Base-by-base conservation (phyloP, 768 basidiomycete genomes). In the Russula olivacea region DNA sequence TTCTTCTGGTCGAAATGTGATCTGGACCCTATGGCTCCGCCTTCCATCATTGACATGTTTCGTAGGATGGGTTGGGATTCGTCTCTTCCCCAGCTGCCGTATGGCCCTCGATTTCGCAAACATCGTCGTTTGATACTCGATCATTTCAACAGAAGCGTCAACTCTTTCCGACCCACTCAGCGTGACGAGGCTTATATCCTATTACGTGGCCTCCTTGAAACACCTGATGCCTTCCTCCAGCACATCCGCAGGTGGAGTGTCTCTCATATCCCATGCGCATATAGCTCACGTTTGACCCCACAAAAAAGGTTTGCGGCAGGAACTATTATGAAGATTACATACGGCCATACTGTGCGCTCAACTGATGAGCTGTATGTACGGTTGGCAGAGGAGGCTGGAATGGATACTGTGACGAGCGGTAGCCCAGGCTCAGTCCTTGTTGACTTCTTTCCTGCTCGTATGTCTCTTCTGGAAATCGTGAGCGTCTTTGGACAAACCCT, bases 361-460 rank as follows among this genome's bases (percentile, higher is more conserved):
- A 45, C 68, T 14, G 69, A 75, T 19, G 74, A 75, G 62, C 48
- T 68, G 21, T 72, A 69, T 63, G 69, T 75, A n/a, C 56, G 66
- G 19, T 52, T 72, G 38, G 72, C 70, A 30, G 73, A 73, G 36
- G 53, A 68, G 17, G 67, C 73, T 1, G 68, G 67, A 14, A 60
- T 36, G 6, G 69, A 66, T 40, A 69, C 69, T 7, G 66, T 71
- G 7, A 59, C 54, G 10, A 59, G 65, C 25, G 71, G 71, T 17
- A 71, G 68, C 30, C 68, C 70, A 14, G 72, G 69, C 15, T 68
- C 72, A 11, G 68, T 71, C 59, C 68, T 74, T n/a, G 73, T 75
- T 12, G 74, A 75, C 63, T 73, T 75, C 65, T 70, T 75, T 61
- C 74, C 74, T 9, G 58, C 69, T 40, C 55, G 74, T 75, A 63